Percentiles rank a stretch among this genome's conserved stretches.
These are phyloP conservation scores for Przewalskia tangutica DNA, from an alignment of 257 asterid species.

Conservation along the genomic window DNA sequence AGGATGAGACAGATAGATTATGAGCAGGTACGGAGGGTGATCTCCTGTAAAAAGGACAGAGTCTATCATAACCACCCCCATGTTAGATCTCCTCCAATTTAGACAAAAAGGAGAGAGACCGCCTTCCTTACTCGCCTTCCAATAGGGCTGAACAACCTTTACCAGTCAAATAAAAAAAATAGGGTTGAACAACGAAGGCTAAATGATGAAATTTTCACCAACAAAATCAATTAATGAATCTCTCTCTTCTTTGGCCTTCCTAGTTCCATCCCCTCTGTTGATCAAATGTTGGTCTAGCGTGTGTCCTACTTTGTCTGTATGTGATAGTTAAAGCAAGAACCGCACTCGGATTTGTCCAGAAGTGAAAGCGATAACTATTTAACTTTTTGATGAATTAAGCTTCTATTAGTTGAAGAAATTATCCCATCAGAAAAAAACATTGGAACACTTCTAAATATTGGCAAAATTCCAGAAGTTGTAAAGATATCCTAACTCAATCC, in stretches of 20 bases:
- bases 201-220: background rate
- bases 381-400: too few species aligned
- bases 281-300: background rate
- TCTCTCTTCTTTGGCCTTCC: background rate
- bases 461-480: too few species aligned
- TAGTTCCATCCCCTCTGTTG: background rate
- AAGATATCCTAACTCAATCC: too few species aligned
- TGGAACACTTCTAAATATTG: too few species aligned
- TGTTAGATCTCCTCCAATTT: background rate
- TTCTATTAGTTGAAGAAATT: too few species aligned
- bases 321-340: background rate
- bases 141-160: background rate
- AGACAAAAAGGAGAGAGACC: background rate
- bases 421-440: too few species aligned
- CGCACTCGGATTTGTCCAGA: background rate
- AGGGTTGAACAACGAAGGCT: background rate
- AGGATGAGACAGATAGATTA: background rate
- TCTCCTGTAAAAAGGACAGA: background rate
- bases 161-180: too few species aligned
- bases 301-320: background rate
- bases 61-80: background rate
- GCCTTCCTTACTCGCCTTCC: background rate
- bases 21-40: background rate
- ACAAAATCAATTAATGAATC: background rate
- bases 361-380: too few species aligned